Base-by-base conservation (phyloP, 108 stramenopile species). In the Skeletonema marinoi region DNA sequence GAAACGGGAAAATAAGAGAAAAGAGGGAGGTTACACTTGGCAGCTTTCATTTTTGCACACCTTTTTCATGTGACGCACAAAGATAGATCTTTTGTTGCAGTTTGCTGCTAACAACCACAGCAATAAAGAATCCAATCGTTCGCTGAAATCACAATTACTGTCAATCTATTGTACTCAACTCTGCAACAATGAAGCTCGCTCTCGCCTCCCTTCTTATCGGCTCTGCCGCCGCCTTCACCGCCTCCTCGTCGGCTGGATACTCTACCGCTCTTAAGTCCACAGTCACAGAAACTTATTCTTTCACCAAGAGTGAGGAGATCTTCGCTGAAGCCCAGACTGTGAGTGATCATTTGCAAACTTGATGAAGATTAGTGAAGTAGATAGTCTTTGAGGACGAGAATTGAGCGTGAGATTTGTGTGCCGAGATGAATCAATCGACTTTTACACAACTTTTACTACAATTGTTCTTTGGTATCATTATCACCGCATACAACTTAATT, bases 291-390 rank as follows among this genome's bases (percentile, higher is more conserved):
- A 71, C 70, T 6, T 93, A 92, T 85, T 88, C 93, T 31, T 96
- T 92, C 70, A 78, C 86, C 70, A 95, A 95, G 87, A 89, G 88
- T 78, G 92, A 95, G 65, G 90, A 95, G 75, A 93, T 95, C 79
- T 95, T 95, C 61, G 86, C 82, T 9, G 94, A 93, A 72, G 94
- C 94, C 65, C 71, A 93, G 77, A 77, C 80, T 42, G 94, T 95
- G 84, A 84, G 92, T 80, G 60, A 51, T 70, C 50, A 59, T 33
- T 38, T 44, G 67, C 13, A 25, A 33, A 13, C 17, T 29, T 70
- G 65, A 19, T 51, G 19, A 6, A 56, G 21, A 25, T 25, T 16
- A 25, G 8, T 10, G 54, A 56, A 10, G 54, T 25, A 2, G 54
- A 56, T 6, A 1, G 21, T 56, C 19, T 56, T 29, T 2, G 54